A percentile compares a stretch with the other conserved stretches of the same genome.
Evolutionary conservation across 2,329 filamentous ascomycete genomes (phyloP).

Genomic region (Hypoxylon sp.): DNA sequence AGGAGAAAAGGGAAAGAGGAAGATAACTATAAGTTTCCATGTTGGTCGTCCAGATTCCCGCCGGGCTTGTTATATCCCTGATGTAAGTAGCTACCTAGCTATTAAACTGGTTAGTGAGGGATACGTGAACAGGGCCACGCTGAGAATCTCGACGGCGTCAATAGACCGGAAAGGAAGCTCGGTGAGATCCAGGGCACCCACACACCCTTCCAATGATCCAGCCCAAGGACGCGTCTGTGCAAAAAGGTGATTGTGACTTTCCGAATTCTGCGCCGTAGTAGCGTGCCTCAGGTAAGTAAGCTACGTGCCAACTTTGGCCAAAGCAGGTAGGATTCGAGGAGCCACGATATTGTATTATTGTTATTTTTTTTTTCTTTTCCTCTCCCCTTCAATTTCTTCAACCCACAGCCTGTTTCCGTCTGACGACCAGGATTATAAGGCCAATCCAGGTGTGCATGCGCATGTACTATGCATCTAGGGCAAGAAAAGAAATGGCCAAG

Average conservation of each 20-base stretch:
- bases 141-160: slow-evolving; percentile 35
- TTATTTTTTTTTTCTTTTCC: slow-evolving; percentile 3
- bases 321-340: slow-evolving; percentile 28
- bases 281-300: slow-evolving; percentile 25
- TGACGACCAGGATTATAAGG: slow-evolving; percentile 31
- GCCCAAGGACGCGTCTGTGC: slow-evolving; percentile 35
- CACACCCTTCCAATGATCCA: slow-evolving; percentile 34
- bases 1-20: slow-evolving; percentile 1
- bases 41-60: neutral
- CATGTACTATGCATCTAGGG: slow-evolving; percentile 34
- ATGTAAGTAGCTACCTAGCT: slow-evolving; percentile 1
- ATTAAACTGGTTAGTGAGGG: neutral
- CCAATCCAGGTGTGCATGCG: slow-evolving; percentile 39
- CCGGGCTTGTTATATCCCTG: slow-evolving; percentile 1
- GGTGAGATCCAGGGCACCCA: slow-evolving; percentile 41
- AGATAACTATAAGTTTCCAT: slow-evolving; percentile 12
- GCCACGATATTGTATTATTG: slow-evolving; percentile 5
- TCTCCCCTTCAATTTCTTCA: slow-evolving; percentile 24
- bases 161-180: slow-evolving; percentile 47
- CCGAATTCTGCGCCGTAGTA: slow-evolving; percentile 36
- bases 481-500: slow-evolving; percentile 29
- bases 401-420: slow-evolving; percentile 27
- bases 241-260: slow-evolving; percentile 42
- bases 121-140: slow-evolving; percentile 18
- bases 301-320: slow-evolving; percentile 22